Evolutionary conservation across 495 filamentous ascomycete species (phyloP), one percentile per base, ranked within the genome.

Genomic region (Aspergillus ostianus): DNA sequence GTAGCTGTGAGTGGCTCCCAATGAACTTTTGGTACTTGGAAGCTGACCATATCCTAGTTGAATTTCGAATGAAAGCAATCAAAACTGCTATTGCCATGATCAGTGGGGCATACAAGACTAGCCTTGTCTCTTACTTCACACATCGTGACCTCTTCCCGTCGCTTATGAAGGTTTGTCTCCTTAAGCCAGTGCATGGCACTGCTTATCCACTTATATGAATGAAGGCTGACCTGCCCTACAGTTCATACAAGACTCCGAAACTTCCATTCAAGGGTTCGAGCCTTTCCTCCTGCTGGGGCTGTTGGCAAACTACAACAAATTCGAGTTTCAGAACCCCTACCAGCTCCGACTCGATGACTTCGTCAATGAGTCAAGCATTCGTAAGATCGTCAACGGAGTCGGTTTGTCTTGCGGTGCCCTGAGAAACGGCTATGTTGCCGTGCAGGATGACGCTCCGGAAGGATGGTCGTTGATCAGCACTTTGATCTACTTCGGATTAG

Each of bases 281-380:
- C 89, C 93, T 1, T 93, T 97, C 58, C 83, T 88, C 29, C 81
- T 97, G 45, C 77, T 97, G 6, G 95, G 93, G 8, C 76, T 97
- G n/a, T 77, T 98, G 56, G 91, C 90, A 63, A 98, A 98, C 74
- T 98, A 97, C 82, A 97, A 97, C 82, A 98, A 97, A 73, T 98
- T 98, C 66, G 94, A 98, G 75, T 91, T 95, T 58, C 94, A 96
- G 73, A 98, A 98, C 64, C 94, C 94, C 7, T 98, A 98, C 67
- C 89, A 93, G 67, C 76, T 95, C 59, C 89, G 93, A 47, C 83
- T 98, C n/a, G 92, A 95, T 68, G 94, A 98, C 70, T 98, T 98
- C 75, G 93, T 97, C 62, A 97, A 98, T 64, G 93, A 98, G 68
- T 76, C 78, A 0, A 85, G 87, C 21, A 98, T 98, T 63, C 82